Evolutionary conservation across 345 rosid species (phyloP).

Genomic region (Hypericum perforatum): DNA sequence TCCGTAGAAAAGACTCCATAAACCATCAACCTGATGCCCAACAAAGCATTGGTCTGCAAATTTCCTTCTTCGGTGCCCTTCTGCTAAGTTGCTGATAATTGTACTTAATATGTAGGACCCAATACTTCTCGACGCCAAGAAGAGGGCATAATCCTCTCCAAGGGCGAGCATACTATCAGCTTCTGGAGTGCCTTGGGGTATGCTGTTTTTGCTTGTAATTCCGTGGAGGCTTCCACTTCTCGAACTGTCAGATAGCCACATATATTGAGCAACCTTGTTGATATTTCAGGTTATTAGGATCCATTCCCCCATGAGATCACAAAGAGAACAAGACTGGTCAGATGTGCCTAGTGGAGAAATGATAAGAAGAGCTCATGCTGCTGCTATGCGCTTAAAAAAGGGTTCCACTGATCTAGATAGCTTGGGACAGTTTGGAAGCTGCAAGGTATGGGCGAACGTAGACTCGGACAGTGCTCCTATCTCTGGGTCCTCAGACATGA

Average conservation of each 20-base stretch:
- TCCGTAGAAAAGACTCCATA: too few relatives aligned
- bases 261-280: too few relatives aligned
- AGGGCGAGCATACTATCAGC: constrained; percentile 96
- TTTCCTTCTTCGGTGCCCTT: too few relatives aligned
- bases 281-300: constrained; percentile 64
- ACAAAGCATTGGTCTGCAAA: too few relatives aligned
- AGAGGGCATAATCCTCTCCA: constrained; percentile 98
- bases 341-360: constrained; percentile 71
- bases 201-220: constrained; percentile 6
- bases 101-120: constrained; percentile 40
- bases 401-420: constrained; percentile 27
- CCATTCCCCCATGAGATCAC: constrained; percentile 87
- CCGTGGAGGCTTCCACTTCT: neutral
- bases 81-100: too few relatives aligned
- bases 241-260: too few relatives aligned
- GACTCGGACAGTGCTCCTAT: constrained; percentile 46
- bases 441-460: constrained; percentile 81
- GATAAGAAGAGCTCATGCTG: constrained; percentile 64
- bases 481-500: constrained; percentile 86
- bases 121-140: constrained; percentile 84
- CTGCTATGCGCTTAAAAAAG: constrained; percentile 66
- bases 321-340: constrained; percentile 72
- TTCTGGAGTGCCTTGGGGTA: constrained; percentile 97
- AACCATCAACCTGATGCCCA: too few relatives aligned
- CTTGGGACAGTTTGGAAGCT: constrained; percentile 67